phyloP scores from a whole-genome alignment of 257 asterid species.

The Nicotiana paniculata region DNA sequence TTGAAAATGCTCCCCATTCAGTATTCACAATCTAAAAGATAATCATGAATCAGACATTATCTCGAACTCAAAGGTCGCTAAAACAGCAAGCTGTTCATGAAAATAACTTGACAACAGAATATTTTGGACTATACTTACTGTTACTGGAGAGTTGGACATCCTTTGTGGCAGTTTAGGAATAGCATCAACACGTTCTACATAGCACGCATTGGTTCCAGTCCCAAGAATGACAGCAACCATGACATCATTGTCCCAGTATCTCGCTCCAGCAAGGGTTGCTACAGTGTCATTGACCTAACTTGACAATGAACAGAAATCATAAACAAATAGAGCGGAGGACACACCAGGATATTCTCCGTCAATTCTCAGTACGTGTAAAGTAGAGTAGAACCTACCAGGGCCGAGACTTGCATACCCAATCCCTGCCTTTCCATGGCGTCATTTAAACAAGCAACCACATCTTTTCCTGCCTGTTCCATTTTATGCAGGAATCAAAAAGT shows the following conservation, averaged over 20 bases:
- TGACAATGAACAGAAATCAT: conserved; percentile 12
- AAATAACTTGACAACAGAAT: not conserved
- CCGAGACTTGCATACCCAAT: conserved; percentile 60
- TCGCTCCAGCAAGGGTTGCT: conserved; percentile 74
- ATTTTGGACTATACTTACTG: conserved; percentile 20
- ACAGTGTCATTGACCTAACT: conserved; percentile 84
- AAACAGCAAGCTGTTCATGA: not conserved
- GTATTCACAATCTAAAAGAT: conserved; percentile 52
- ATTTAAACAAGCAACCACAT: conserved; percentile 67
- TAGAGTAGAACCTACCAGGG: conserved; percentile 43
- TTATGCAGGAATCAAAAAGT: conserved; percentile 7
- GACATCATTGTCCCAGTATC: conserved; percentile 73
- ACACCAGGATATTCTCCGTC: not conserved
- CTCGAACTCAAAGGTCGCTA: not conserved
- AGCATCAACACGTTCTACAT: conserved; percentile 49
- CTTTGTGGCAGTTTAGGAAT: conserved; percentile 47
- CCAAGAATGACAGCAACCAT: conserved; percentile 79
- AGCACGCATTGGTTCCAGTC: conserved; percentile 79
- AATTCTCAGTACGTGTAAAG: not conserved
- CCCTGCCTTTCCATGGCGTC: conserved; percentile 71
- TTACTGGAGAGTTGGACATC: conserved; percentile 35
- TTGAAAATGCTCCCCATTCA: conserved; percentile 80
- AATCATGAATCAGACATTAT: not conserved
- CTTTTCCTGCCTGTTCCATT: conserved; percentile 59
- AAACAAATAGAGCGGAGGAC: not conserved